phyloP scores from a whole-genome alignment of 2,329 filamentous ascomycete genomes.

The Aureobasidium pullulans region DNA sequence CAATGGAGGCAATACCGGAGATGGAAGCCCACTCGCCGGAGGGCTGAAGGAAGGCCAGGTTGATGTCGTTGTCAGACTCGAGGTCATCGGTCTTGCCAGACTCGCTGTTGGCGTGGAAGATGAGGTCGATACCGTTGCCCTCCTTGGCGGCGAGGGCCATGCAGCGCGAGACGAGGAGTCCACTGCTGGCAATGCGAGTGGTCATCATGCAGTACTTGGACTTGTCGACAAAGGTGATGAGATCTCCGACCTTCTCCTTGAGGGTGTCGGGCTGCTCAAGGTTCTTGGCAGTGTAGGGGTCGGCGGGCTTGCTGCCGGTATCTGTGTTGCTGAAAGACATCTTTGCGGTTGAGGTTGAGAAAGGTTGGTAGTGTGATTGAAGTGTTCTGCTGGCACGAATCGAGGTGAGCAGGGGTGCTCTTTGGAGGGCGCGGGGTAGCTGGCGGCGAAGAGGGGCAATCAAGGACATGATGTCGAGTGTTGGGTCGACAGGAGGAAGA shows the following conservation, averaged over 20 bases:
- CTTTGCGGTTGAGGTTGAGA: slow-evolving; percentile 12
- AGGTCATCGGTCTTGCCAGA: slow-evolving; percentile 83
- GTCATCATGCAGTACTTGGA: slow-evolving; percentile 89
- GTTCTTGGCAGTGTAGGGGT: slow-evolving; percentile 76
- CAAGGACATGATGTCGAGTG: slow-evolving; percentile 14
- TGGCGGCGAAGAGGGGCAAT: slow-evolving; percentile 16
- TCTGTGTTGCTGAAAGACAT: slow-evolving; percentile 51
- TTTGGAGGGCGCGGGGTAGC: slow-evolving; percentile 14
- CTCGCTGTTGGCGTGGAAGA: slow-evolving; percentile 89
- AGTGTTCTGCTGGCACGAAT: slow-evolving; percentile 6
- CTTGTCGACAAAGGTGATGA: slow-evolving; percentile 61
- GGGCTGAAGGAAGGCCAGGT: slow-evolving; percentile 65
- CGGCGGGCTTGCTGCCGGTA: slow-evolving; percentile 57
- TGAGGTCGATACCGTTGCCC: slow-evolving; percentile 66
- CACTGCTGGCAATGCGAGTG: slow-evolving; percentile 58
- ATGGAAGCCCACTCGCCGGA: slow-evolving; percentile 82
- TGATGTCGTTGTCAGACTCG: slow-evolving; percentile 62
- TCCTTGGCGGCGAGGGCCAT: slow-evolving; percentile 85
- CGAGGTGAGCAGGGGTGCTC: slow-evolving; percentile 12
- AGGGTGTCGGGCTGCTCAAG: slow-evolving; percentile 58
- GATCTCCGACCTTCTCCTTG: slow-evolving; percentile 68
- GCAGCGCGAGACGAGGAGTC: slow-evolving; percentile 67
- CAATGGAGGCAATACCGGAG: slow-evolving; percentile 62
- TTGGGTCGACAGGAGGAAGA: background rate
- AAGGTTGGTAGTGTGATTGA: background rate